Base-by-base conservation (phyloP, 495 filamentous ascomycete genomes). In the Annulohypoxylon nitens region DNA sequence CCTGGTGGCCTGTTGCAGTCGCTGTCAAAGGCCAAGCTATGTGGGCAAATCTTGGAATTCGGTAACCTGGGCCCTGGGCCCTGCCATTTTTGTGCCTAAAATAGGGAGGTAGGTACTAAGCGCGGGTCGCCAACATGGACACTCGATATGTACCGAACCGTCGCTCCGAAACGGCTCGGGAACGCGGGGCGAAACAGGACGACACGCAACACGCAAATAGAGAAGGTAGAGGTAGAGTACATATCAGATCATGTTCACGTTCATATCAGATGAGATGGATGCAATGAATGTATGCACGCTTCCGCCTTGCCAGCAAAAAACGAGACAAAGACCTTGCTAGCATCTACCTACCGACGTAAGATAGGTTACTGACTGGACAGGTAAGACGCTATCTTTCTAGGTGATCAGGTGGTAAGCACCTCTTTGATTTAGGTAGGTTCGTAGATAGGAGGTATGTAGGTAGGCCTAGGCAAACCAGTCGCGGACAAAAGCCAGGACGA, bases 271-370 rank as follows among this genome's bases (percentile, higher is more conserved):
- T 62, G 50, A 55, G 45, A 58, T 66, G 48, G 30, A 47, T 69
- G 26, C 48, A 60, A 69, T 55, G 65, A 53, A 61, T 58, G 39
- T 62, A 69, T 74, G 71, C 61, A 66, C 47, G 71, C 50, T 70
- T 57, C 71, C 71, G 69, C 48, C n/a, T 18, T 2, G 53, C 36
- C 14, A 12, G 64, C 36, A 63, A 8, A 26, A 58, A 63, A 14
- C 64, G 54, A 65, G 61, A 65, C 66, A 61, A 43, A 2, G 2
- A 2, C 12, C 39, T 4, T n/a, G 14, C 4, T 5, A 14, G 36
- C 5, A 30, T 6, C 14, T 45, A 45, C 2, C 41, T 45, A 45
- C 41, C 41, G 11, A 45, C 41, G 2, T 45, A 16, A 45, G 12
- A 45, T 45, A 6, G 11, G 41, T 6, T n/a, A 12, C 11, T 14